Evolutionary conservation across 306 rosid species (phyloP).

Genomic region (Inga leiocalycina): DNA sequence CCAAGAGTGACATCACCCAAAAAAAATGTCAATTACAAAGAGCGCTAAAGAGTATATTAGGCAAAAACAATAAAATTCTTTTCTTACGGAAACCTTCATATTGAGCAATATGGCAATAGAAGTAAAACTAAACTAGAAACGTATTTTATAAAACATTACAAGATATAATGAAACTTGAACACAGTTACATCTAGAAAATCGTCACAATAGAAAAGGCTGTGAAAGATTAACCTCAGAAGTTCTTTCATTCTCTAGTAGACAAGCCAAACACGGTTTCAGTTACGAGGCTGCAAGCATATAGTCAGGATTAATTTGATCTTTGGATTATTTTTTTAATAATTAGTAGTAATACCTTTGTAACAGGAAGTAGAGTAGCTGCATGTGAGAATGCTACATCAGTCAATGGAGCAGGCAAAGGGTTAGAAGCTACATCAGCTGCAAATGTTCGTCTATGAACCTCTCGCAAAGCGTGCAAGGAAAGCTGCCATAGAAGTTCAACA

Average conservation of each 20-base stretch:
- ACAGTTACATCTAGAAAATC: conserved; percentile 12
- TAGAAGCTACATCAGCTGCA: conserved; percentile 81
- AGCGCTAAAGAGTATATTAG: conserved; percentile 14
- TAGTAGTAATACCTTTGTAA: conserved; percentile 74
- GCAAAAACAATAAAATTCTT: background rate
- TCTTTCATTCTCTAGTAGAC: background rate
- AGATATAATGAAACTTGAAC: background rate
- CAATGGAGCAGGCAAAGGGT: conserved; percentile 89
- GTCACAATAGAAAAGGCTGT: background rate
- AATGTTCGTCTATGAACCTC: conserved; percentile 97
- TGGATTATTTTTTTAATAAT: background rate
- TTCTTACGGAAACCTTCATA: background rate
- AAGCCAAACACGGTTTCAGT: conserved; percentile 28
- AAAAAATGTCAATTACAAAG: conserved; percentile 3
- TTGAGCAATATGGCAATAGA: conserved; percentile 17
- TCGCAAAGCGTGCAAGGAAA: conserved; percentile 95
- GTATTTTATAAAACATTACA: conserved; percentile 8
- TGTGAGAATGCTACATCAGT: conserved; percentile 99
- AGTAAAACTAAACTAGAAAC: conserved; percentile 1
- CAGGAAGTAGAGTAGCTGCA: conserved; percentile 98
- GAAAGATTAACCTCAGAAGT: conserved; percentile 20
- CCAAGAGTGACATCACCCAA: conserved; percentile 12
- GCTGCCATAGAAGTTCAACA: conserved; percentile 99
- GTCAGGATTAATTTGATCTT: conserved; percentile 23
- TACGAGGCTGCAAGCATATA: conserved; percentile 2